Percentiles rank a stretch among this genome's conserved stretches.
These are phyloP conservation scores for Pestalotiopsis sp. DNA, from an alignment of 2,329 filamentous ascomycete species.

Conservation along the genomic window DNA sequence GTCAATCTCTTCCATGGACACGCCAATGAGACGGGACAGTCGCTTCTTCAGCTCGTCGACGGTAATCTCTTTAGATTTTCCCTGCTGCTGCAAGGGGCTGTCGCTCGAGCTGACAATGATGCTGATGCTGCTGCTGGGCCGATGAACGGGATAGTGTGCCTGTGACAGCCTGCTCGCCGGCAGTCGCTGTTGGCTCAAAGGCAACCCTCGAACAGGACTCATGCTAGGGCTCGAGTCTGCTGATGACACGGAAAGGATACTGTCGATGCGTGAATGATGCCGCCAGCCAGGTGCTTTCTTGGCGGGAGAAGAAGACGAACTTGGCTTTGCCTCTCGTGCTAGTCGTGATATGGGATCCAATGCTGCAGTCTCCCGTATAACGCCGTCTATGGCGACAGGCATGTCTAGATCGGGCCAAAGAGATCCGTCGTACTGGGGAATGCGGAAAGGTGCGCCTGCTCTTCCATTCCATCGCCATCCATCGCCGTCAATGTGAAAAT, in stretches of 20 bases:
- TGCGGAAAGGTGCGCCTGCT: slow-evolving; percentile 28
- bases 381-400: slow-evolving; percentile 25
- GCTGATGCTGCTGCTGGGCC: not conserved
- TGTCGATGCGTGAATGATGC: not conserved
- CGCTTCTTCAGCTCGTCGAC: slow-evolving; percentile 32
- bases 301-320: not conserved
- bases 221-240: not conserved
- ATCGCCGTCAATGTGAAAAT: slow-evolving; percentile 25
- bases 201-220: not conserved
- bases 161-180: not conserved
- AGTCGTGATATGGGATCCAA: not conserved
- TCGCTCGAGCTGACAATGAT: not conserved
- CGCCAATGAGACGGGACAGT: slow-evolving; percentile 29
- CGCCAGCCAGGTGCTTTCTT: not conserved
- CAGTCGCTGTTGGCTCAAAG: not conserved
- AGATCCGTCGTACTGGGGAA: slow-evolving; percentile 29
- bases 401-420: slow-evolving; percentile 28
- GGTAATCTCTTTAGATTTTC: slow-evolving; percentile 24
- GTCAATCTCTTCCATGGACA: slow-evolving; percentile 31
- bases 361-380: slow-evolving; percentile 22
- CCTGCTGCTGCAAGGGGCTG: not conserved
- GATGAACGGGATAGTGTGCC: not conserved
- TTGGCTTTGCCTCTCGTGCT: not conserved
- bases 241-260: not conserved
- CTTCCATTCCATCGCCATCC: slow-evolving; percentile 28